Evolutionary conservation across 2,329 filamentous ascomycete genomes (phyloP).

Genomic region (Fusarium sp.): DNA sequence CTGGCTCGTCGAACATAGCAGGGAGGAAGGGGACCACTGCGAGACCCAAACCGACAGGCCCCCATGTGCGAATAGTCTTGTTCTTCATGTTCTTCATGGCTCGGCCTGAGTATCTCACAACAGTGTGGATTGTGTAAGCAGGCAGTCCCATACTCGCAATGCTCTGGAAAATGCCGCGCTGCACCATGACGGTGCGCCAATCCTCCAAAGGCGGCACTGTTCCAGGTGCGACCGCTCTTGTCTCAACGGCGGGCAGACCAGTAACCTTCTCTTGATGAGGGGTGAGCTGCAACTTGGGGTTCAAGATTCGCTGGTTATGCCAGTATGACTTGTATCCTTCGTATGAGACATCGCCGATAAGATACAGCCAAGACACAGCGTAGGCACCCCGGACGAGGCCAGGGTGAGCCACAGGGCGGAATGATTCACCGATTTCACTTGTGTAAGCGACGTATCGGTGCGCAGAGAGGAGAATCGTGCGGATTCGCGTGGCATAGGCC

Average conservation of each 20-base stretch:
- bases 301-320: conserved; percentile 80
- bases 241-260: conserved; percentile 55
- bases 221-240: conserved; percentile 52
- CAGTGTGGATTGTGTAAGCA: conserved; percentile 91
- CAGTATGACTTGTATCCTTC: conserved; percentile 97
- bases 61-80: conserved; percentile 81
- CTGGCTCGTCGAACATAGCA: conserved; percentile 87
- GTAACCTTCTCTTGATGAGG: conserved; percentile 61
- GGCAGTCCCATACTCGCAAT: conserved; percentile 94
- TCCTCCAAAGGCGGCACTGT: conserved; percentile 81
- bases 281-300: conserved; percentile 72
- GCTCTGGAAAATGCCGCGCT: conserved; percentile 90
- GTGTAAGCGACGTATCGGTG: conserved; percentile 98
- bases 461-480: conserved; percentile 88
- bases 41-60: conserved; percentile 86
- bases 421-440: conserved; percentile 94
- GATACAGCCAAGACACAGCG: conserved; percentile 90
- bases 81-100: conserved; percentile 89
- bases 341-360: conserved; percentile 88
- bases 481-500: conserved; percentile 86
- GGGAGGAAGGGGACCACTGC: conserved; percentile 85
- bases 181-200: conserved; percentile 89
- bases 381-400: conserved; percentile 85
- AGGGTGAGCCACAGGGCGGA: conserved; percentile 91
- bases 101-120: conserved; percentile 87